Base-by-base conservation (phyloP, 805 yeast genomes). In the Candida stauntonica region DNA sequence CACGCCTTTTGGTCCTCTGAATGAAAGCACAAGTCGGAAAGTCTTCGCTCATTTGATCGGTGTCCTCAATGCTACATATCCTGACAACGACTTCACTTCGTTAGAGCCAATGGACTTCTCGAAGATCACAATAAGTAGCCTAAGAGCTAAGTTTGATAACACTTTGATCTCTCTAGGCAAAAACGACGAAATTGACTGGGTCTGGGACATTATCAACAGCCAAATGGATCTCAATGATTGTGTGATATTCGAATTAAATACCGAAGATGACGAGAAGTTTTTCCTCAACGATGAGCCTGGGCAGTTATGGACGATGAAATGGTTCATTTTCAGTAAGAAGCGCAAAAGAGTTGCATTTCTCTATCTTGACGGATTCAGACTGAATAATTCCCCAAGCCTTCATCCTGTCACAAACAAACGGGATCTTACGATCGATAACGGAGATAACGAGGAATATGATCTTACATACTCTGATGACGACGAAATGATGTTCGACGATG, bases 81-180 rank as follows among this genome's bases (percentile, higher is more conserved):
- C 99, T 1, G 99, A 93, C 59, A 96, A 93, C 55, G 99, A 93
- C 57, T 93, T 91, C 53, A 75, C 94, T 11, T 74, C 82, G 18
- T 73, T 93, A 45, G 87, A 86, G 55, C 99, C 99, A 2, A 69
- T 41, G 44, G 81, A 79, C 58, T 84, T 84, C 60, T 63, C 68
- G 29, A 74, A 85, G n/a, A 46, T 53, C 12, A 75, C 60, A 36
- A 61, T 53, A 46, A 65, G 58, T 57, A 77, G 69, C 40, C 72
- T 77, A 48, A 75, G 77, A 42, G 70, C 79, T 21, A 75, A 79
- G 38, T 81, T 93, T 54, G 87, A 88, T 59, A 86, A 86, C 49
- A 68, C 89, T 4, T 71, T 91, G 51, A 72, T 82, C 39, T 79
- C 84, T 2, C 60, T 81, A 36, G 85, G 85, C 1, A 73, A 73